Evolutionary conservation across 768 basidiomycete species (phyloP).

Genomic region (Tylopilus rubrobrunneus): DNA sequence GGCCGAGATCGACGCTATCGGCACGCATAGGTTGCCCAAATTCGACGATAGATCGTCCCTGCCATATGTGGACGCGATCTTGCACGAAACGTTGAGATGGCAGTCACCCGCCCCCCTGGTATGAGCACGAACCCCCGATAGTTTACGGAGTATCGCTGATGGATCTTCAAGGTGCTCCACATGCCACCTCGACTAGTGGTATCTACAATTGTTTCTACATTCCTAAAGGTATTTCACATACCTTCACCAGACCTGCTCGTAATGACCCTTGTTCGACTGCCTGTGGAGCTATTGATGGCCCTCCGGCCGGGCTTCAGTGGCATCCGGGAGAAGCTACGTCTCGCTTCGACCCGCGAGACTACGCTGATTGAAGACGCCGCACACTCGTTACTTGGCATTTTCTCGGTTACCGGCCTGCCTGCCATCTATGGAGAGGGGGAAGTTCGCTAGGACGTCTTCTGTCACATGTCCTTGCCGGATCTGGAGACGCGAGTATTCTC

Average conservation of each 20-base stretch:
- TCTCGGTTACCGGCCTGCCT: too few relatives aligned
- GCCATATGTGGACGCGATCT: constrained; percentile 11
- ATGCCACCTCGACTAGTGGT: constrained; percentile 33
- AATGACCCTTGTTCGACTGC: background rate
- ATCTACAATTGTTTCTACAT: constrained; percentile 45
- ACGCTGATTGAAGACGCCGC: too few relatives aligned
- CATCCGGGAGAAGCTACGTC: too few relatives aligned
- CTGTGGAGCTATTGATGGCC: too few relatives aligned
- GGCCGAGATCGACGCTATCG: constrained; percentile 8
- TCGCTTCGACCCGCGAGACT: too few relatives aligned
- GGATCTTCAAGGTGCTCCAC: constrained; percentile 8
- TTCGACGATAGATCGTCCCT: constrained; percentile 7
- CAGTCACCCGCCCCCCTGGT: constrained; percentile 8
- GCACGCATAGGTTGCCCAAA: constrained; percentile 4
- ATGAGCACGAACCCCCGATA: background rate
- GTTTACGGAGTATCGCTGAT: background rate
- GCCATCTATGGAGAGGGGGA: too few relatives aligned
- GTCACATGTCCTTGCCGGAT: too few relatives aligned
- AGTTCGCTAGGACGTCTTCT: too few relatives aligned
- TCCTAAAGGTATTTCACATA: constrained; percentile 36
- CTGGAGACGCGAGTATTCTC: too few relatives aligned
- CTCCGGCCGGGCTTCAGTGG: too few relatives aligned
- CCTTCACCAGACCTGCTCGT: background rate
- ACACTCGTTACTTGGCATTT: too few relatives aligned
- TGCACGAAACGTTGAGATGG: constrained; percentile 13